These are phyloP conservation scores for Lepidium didymum DNA, from an alignment of 345 rosid species.

Conservation along the genomic window DNA sequence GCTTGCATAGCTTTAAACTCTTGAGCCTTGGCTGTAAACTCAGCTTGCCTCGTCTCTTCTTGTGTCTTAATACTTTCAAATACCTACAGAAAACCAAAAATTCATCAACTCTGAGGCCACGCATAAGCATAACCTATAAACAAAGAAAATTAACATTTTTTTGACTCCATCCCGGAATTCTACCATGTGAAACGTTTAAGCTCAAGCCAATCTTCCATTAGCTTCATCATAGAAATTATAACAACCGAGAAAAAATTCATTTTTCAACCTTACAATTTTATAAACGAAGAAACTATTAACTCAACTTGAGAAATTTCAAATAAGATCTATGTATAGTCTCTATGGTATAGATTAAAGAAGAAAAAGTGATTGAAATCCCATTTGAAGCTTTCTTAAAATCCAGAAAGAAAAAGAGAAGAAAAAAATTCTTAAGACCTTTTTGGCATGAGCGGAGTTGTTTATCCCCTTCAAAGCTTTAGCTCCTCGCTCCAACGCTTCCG, in stretches of 20 bases:
- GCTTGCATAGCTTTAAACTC: conserved; percentile 85
- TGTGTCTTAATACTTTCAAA: conserved; percentile 70
- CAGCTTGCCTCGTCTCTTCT: conserved; percentile 78
- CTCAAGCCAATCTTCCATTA: background rate
- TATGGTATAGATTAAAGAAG: no score
- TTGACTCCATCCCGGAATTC: background rate
- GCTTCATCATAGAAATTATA: background rate
- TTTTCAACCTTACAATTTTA: background rate
- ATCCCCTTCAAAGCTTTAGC: conserved; percentile 69
- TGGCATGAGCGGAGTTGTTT: conserved; percentile 53
- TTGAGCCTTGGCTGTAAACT: conserved; percentile 53
- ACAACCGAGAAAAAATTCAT: background rate
- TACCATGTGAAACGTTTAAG: background rate
- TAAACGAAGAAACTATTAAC: background rate
- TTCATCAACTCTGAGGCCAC: conserved; percentile 3
- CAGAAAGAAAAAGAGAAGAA: background rate
- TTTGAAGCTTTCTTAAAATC: background rate
- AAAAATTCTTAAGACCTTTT: conserved; percentile 42
- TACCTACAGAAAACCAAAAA: conserved; percentile 35
- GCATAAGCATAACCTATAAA: background rate
- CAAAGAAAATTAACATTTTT: background rate
- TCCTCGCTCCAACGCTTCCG: conserved; percentile 85
- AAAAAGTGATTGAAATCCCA: no score
- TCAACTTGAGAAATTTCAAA: background rate
- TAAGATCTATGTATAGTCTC: background rate